Evolutionary conservation across 2,329 filamentous ascomycete species (phyloP).

Genomic region (Fusarium sp.): DNA sequence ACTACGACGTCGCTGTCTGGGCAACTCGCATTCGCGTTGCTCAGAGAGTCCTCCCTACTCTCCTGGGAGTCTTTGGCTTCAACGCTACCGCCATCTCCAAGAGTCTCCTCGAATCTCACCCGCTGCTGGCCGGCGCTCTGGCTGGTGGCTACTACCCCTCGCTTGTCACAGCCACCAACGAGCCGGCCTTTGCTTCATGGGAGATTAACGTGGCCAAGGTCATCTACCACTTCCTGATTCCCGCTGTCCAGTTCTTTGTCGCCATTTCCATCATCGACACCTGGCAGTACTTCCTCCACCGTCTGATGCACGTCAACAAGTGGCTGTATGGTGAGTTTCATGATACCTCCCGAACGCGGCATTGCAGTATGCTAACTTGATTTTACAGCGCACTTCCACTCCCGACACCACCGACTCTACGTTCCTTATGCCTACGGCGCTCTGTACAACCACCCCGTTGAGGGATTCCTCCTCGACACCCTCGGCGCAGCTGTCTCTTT

Average conservation of each 20-base stretch:
- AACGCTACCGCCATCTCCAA: slow-evolving; percentile 78
- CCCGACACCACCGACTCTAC: slow-evolving; percentile 94
- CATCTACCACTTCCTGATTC: slow-evolving; percentile 81
- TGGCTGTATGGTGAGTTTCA: slow-evolving; percentile 86
- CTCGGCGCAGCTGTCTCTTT: slow-evolving; percentile 85
- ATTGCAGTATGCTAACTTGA: slow-evolving; percentile 12
- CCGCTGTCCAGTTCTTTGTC: slow-evolving; percentile 76
- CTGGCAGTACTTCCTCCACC: slow-evolving; percentile 98
- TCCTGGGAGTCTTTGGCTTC: slow-evolving; percentile 76
- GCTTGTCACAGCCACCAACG: slow-evolving; percentile 66
- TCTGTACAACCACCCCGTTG: slow-evolving; percentile 94
- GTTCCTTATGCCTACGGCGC: slow-evolving; percentile 97
- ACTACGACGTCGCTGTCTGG: slow-evolving; percentile 90
- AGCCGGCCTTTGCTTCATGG: slow-evolving; percentile 82
- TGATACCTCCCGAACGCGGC: not conserved
- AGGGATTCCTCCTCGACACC: slow-evolving; percentile 93
- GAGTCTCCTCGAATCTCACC: slow-evolving; percentile 74
- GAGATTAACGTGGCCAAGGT: slow-evolving; percentile 76
- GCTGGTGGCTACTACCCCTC: slow-evolving; percentile 83
- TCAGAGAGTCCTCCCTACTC: slow-evolving; percentile 76
- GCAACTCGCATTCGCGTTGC: slow-evolving; percentile 80
- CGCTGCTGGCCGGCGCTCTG: slow-evolving; percentile 76
- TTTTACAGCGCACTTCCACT: slow-evolving; percentile 79
- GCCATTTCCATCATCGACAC: slow-evolving; percentile 85
- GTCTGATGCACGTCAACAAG: slow-evolving; percentile 95